Evolutionary conservation across 345 rosid species (phyloP), one percentile per base, ranked within the genome.

Genomic region (Acer negundo): DNA sequence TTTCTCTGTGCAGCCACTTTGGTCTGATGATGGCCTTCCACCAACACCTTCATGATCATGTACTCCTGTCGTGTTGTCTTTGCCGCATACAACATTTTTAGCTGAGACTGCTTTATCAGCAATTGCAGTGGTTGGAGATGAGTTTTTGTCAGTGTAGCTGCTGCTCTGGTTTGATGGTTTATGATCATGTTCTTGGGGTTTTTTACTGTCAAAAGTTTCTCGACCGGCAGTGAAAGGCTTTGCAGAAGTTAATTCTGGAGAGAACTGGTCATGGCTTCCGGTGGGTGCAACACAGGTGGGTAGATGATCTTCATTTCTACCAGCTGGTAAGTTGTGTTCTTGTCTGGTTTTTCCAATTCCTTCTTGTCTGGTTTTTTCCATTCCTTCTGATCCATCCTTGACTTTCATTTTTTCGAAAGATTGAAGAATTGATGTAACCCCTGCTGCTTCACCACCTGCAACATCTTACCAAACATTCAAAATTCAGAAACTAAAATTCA

Each of bases 251-350:
- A 82, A 82, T 15, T 81, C 90, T 6, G 89, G 87, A 22, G 92
- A 88, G 81, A 88, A 89, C 11, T 90, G 94, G 64, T 78, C 88
- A 71, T 92, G 96, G 82, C 84, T 86, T 83, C 86, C 94, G 0
- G 86, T 75, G 38, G 87, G 82, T 3, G 81, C 64, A 62, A 81
- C 62, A 63, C 63, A n/a, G 51, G 74, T 6, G 82, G 3, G 4
- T 11, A 65, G 38, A 42, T 42, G 46, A 51, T 70, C 80, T 59
- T 58, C 78, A 4, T 19, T 63, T 64, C 46, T 62, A 9, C 53
- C 2, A 20, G 38, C 6, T 35, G 75, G 69, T 1, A 67, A 10
- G 7, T 79, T 67, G 16, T 56, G 68, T 66, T 77, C 66, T 24
- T 77, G 77, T 59, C 68, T 51, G 23, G 31, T 28, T 28, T 28